Percentiles rank a stretch among this genome's conserved stretches.
Conservation (phyloP, 2,329 filamentous ascomycete genomes). For the Westerdykella ornata region DNA sequence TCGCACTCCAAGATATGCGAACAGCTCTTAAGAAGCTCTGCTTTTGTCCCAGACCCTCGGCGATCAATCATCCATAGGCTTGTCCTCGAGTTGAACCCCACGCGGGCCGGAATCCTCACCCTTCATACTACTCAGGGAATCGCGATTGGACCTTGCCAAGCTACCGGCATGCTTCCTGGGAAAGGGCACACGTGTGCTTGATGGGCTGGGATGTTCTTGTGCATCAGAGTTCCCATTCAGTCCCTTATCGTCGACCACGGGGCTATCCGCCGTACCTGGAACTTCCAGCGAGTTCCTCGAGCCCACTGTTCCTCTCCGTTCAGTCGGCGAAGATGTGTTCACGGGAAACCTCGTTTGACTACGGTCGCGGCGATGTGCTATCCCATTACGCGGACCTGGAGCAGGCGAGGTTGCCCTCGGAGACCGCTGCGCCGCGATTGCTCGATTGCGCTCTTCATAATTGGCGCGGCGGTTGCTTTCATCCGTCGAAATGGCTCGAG, state of each 20-base stretch:
- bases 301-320: constrained; percentile 52
- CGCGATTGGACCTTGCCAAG: constrained; percentile 31
- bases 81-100: constrained; percentile 65
- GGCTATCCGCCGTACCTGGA: constrained; percentile 53
- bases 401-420: constrained; percentile 67
- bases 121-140: constrained; percentile 37
- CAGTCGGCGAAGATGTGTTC: constrained; percentile 51
- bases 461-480: constrained; percentile 91
- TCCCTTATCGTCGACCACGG: constrained; percentile 26
- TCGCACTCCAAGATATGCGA: no score
- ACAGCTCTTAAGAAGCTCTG: no score
- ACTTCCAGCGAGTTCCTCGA: constrained; percentile 71
- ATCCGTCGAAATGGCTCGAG: constrained; percentile 85
- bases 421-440: constrained; percentile 58
- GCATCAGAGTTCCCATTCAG: constrained; percentile 35
- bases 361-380: constrained; percentile 61
- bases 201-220: constrained; percentile 27
- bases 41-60: no score
- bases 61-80: constrained; percentile 65
- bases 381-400: constrained; percentile 45
- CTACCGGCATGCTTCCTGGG: constrained; percentile 33
- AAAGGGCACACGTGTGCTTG: constrained; percentile 31
- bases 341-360: constrained; percentile 82
- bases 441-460: constrained; percentile 87
- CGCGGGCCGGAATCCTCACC: constrained; percentile 36